Percentiles rank a stretch among this genome's conserved stretches.
phyloP scores from a whole-genome alignment of 495 filamentous ascomycete species.

The Ascodesmis nigricans region DNA sequence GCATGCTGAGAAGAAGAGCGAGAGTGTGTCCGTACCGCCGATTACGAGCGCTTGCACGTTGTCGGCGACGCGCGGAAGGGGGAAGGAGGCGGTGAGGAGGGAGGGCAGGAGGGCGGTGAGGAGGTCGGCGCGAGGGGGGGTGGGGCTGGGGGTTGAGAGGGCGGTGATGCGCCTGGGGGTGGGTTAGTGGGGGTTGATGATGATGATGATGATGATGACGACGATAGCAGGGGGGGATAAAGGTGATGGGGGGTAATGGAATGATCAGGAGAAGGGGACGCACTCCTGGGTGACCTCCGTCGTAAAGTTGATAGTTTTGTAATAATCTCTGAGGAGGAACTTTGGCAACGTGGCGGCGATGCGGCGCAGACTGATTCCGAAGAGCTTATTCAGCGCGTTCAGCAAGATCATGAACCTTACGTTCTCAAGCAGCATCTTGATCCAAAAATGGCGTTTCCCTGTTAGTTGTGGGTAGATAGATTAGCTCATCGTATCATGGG shows the following conservation, averaged over 20 bases:
- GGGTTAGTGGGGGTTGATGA: not conserved
- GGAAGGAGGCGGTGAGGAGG: constrained; percentile 20
- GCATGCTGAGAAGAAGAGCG: constrained; percentile 12
- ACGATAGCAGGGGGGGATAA: too few species aligned
- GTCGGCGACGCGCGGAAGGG: constrained; percentile 18
- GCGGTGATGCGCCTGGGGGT: not conserved
- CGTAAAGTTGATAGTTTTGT: not conserved
- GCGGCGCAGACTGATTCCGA: not conserved
- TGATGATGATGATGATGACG: not conserved
- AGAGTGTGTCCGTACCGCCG: constrained; percentile 17
- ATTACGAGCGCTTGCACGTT: constrained; percentile 1
- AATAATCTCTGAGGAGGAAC: not conserved
- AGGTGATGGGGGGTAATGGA: too few species aligned
- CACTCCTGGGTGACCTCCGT: too few species aligned
- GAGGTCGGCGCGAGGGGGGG: constrained; percentile 18
- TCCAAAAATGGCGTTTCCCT: constrained; percentile 13
- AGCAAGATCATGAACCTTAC: constrained; percentile 6
- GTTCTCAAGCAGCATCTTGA: constrained; percentile 4
- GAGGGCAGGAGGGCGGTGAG: constrained; percentile 19
- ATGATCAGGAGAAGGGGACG: too few species aligned
- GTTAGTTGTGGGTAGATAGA: too few species aligned
- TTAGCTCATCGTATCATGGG: too few species aligned
- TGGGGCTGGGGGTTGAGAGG: too few species aligned
- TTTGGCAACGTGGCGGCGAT: not conserved
- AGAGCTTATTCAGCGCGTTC: too few species aligned